Conservation (phyloP, 2,329 filamentous ascomycete genomes). For the Sarocladium brachiariae region DNA sequence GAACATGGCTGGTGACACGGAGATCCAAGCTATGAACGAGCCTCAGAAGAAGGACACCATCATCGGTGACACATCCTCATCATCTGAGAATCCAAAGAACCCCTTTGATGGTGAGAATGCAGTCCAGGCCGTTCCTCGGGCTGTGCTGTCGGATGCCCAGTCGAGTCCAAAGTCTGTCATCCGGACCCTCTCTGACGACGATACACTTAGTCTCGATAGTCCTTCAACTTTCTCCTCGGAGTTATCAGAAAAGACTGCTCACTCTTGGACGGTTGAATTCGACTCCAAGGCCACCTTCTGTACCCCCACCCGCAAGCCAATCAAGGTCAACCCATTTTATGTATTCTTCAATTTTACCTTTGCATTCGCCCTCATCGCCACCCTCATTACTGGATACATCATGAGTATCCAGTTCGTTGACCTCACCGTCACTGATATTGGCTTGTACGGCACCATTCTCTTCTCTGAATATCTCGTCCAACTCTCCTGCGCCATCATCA, state of each 20-base stretch:
- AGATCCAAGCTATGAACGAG: no score
- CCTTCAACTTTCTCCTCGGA: not conserved
- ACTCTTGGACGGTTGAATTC: not conserved
- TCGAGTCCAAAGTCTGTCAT: not conserved
- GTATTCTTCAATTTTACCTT: slow-evolving; percentile 6
- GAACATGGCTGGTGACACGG: no score
- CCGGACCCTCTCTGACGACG: not conserved
- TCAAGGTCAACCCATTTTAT: slow-evolving; percentile 8
- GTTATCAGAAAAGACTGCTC: not conserved
- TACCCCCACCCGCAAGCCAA: not conserved
- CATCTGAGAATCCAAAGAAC: no score
- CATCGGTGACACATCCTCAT: no score
- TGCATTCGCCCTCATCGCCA: slow-evolving; percentile 9
- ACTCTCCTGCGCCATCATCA: slow-evolving; percentile 13
- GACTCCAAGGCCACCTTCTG: not conserved
- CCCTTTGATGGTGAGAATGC: not conserved
- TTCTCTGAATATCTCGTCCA: slow-evolving; percentile 13
- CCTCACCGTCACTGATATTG: slow-evolving; percentile 10
- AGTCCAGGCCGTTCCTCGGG: not conserved
- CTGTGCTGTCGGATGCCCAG: not conserved
- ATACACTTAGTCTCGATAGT: not conserved
- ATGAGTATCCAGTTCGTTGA: slow-evolving; percentile 9
- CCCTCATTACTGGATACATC: slow-evolving; percentile 7
- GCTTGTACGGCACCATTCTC: slow-evolving; percentile 14
- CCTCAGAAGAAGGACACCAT: no score